Conservation (phyloP, 176 grass and related monocot genomes). For the Aegilops umbellulata region DNA sequence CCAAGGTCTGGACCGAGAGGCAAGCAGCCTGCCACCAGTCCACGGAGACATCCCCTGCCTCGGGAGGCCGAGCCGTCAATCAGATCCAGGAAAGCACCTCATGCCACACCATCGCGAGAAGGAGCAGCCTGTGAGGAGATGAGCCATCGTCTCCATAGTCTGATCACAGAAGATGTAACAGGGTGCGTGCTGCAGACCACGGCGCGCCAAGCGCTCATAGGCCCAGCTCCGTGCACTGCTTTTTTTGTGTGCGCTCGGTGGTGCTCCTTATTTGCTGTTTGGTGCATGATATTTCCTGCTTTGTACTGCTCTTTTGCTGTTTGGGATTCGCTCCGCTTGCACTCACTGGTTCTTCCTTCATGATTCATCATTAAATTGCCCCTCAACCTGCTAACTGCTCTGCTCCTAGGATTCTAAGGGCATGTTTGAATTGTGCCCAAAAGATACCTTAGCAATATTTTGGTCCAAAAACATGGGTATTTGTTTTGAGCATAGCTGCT, state of each 20-base stretch:
- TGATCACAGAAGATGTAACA: too few species aligned
- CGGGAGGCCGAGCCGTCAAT: too few species aligned
- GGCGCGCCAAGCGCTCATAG: too few species aligned
- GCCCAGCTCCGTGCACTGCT: not conserved
- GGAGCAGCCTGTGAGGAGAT: too few species aligned
- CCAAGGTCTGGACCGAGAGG: too few species aligned
- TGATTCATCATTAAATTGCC: not conserved
- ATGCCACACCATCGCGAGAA: too few species aligned
- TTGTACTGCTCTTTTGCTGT: not conserved
- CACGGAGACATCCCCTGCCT: too few species aligned
- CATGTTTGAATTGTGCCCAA: not conserved
- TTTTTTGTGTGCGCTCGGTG: not conserved
- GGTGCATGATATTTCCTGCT: conserved; percentile 5
- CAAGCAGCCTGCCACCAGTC: too few species aligned
- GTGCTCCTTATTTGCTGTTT: not conserved
- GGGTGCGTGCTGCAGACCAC: too few species aligned
- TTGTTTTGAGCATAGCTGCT: not conserved
- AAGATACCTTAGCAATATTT: not conserved
- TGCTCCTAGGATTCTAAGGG: not conserved
- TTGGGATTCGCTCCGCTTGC: not conserved
- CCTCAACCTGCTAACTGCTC: not conserved
- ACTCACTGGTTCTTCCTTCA: not conserved
- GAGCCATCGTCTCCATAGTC: too few species aligned
- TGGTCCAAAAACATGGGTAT: not conserved
- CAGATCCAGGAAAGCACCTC: too few species aligned